Evolutionary conservation across 805 yeast species (phyloP).

Genomic region (Vanderwaltozyma verrucispora): DNA sequence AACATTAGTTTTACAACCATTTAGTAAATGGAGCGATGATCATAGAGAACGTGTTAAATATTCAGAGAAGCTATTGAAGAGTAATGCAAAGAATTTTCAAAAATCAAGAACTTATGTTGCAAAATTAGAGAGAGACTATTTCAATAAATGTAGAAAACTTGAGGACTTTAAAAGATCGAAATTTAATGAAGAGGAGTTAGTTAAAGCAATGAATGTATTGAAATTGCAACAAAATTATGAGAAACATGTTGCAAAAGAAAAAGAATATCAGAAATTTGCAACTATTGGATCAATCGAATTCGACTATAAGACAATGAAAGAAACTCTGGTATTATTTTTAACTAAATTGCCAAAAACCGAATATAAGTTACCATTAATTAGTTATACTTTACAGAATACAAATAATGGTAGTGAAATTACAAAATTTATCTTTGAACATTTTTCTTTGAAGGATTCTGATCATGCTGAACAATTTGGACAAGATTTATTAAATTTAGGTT

Average conservation of each 20-base stretch:
- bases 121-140: slow-evolving; percentile 53
- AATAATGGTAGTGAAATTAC: slow-evolving; percentile 28
- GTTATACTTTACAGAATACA: slow-evolving; percentile 22
- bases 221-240: slow-evolving; percentile 18
- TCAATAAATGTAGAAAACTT: slow-evolving; percentile 63
- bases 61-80: slow-evolving; percentile 43
- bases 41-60: slow-evolving; percentile 58
- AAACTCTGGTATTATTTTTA: slow-evolving; percentile 34
- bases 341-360: slow-evolving; percentile 41
- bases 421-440: slow-evolving; percentile 19
- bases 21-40: slow-evolving; percentile 62
- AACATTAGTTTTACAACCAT: slow-evolving; percentile 55
- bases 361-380: slow-evolving; percentile 53
- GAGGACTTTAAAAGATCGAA: slow-evolving; percentile 42
- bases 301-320: slow-evolving; percentile 29
- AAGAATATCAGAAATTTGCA: slow-evolving; percentile 22
- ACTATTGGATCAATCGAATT: slow-evolving; percentile 23
- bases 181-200: slow-evolving; percentile 14
- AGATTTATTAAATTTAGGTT: slow-evolving; percentile 51
- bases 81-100: slow-evolving; percentile 43
- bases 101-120: slow-evolving; percentile 36
- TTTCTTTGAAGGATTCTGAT: slow-evolving; percentile 33
- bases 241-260: slow-evolving; percentile 17
- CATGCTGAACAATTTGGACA: slow-evolving; percentile 69
- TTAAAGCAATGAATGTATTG: slow-evolving; percentile 16